These are phyloP conservation scores for Aspergillus jensenii DNA, from an alignment of 2,329 filamentous ascomycete genomes.

Conservation along the genomic window DNA sequence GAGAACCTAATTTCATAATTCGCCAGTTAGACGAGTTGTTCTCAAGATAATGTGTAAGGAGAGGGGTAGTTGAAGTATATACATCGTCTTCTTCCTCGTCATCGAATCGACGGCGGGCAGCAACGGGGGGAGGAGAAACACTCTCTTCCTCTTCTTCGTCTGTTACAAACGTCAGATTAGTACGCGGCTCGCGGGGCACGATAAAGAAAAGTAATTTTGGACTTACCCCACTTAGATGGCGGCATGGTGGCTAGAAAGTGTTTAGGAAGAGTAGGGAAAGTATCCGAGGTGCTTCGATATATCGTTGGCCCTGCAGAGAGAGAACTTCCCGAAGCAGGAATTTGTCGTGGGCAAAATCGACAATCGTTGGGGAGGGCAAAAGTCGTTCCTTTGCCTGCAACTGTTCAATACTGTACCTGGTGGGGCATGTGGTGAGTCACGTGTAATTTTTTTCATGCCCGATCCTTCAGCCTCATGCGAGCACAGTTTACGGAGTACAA, in stretches of 20 bases:
- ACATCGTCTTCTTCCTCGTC: conserved; percentile 90
- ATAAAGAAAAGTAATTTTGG: conserved; percentile 1
- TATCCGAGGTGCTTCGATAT: not conserved
- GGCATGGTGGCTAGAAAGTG: conserved; percentile 38
- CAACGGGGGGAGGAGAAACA: conserved; percentile 46
- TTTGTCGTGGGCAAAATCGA: conserved; percentile 3
- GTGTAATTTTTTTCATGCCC: conserved; percentile 20
- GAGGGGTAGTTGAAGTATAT: conserved; percentile 29
- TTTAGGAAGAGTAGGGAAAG: conserved; percentile 10
- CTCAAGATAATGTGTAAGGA: not conserved
- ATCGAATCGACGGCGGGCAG: conserved; percentile 72
- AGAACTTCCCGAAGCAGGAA: not conserved
- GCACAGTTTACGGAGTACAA: not conserved
- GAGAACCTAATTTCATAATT: conserved; percentile 64
- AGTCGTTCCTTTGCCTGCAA: conserved; percentile 4
- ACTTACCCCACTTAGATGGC: conserved; percentile 53
- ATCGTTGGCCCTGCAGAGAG: not conserved
- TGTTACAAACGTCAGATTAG: conserved; percentile 11
- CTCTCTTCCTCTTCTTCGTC: conserved; percentile 58
- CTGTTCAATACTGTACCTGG: conserved; percentile 11
- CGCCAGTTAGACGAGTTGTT: not conserved
- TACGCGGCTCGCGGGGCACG: conserved; percentile 1
- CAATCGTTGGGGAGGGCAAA: conserved; percentile 11
- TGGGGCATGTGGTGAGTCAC: conserved; percentile 21
- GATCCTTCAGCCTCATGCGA: conserved; percentile 5